A percentile compares a stretch with the other conserved stretches of the same genome.
Conservation (phyloP, 495 filamentous ascomycete species). For the Penicillium antarcticum region DNA sequence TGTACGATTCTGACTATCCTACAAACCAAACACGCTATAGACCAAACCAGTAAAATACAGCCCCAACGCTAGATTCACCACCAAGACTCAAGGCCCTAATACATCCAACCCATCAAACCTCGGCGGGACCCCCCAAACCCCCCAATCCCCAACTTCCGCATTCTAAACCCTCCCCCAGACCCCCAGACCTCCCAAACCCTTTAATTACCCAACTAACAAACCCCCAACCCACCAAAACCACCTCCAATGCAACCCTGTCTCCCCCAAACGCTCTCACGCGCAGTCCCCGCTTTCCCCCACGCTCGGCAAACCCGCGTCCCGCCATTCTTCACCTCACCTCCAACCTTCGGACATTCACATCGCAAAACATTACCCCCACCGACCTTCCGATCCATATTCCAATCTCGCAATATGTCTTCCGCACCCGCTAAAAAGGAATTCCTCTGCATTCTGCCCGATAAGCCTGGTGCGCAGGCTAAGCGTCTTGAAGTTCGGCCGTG, state of each 20-base stretch:
- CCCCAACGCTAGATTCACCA: too few species aligned
- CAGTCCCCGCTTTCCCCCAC: conserved; percentile 23
- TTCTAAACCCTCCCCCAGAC: neutral
- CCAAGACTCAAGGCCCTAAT: neutral
- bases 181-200: neutral
- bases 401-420: conserved; percentile 28
- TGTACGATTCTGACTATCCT: neutral
- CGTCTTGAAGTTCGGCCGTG: conserved; percentile 71
- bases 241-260: neutral
- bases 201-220: neutral
- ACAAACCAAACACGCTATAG: neutral
- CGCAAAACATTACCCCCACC: neutral
- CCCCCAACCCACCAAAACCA: neutral
- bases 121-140: neutral
- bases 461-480: conserved; percentile 60
- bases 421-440: conserved; percentile 64
- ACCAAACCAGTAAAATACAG: too few species aligned
- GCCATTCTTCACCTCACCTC: conserved; percentile 5
- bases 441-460: conserved; percentile 82
- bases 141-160: neutral
- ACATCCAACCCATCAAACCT: neutral
- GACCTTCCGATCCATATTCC: neutral
- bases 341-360: neutral
- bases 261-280: conserved; percentile 1
- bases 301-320: conserved; percentile 11